These are phyloP conservation scores for Hymenochaete sp. DNA, from an alignment of 1,284 basidiomycete species.

Conservation along the genomic window DNA sequence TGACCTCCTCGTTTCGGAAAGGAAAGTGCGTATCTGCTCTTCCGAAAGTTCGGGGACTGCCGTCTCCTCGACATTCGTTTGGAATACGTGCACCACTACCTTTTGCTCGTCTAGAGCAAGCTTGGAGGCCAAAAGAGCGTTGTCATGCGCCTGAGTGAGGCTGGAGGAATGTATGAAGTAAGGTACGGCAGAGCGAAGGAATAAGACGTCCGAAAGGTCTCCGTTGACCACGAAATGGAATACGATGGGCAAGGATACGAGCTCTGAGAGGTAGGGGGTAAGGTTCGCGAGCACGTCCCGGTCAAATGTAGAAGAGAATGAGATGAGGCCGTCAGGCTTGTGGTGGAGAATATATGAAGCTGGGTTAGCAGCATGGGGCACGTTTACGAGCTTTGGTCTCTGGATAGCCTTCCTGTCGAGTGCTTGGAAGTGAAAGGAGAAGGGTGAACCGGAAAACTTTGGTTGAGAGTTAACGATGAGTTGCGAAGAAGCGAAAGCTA, in stretches of 20 bases:
- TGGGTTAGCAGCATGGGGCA: conserved; percentile 54
- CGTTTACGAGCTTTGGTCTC: conserved; percentile 30
- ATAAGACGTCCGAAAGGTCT: conserved; percentile 50
- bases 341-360: conserved; percentile 43
- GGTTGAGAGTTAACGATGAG: conserved; percentile 47
- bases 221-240: conserved; percentile 47
- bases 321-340: conserved; percentile 34
- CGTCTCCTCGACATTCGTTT: conserved; percentile 30
- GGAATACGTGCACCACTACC: conserved; percentile 78
- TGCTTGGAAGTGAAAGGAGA: conserved; percentile 29
- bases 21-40: conserved; percentile 48
- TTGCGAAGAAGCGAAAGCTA: conserved; percentile 64
- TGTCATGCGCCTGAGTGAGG: conserved; percentile 61
- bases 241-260: conserved; percentile 46
- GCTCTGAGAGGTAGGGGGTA: conserved; percentile 48
- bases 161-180: conserved; percentile 58
- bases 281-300: conserved; percentile 43
- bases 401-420: conserved; percentile 22
- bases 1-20: conserved; percentile 35
- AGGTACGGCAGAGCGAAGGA: conserved; percentile 49
- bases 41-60: conserved; percentile 46
- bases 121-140: conserved; percentile 58
- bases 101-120: conserved; percentile 51
- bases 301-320: conserved; percentile 41
- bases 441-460: conserved; percentile 26